These are phyloP conservation scores for thale cress (Arabidopsis thaliana) DNA, from an alignment of 345 rosid genomes.

Conservation along the genomic window TAIR10.1 NC_003074.8:6567501-6568000, in stretches of 20 bases:
- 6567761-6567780: conserved; percentile 14
- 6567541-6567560: conserved; percentile 1
- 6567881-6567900: conserved; percentile 54
- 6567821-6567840: conserved; percentile 68
- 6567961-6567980: conserved; percentile 61
- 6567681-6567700: no score
- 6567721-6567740: conserved; percentile 36
- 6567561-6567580: not conserved
- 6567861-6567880: conserved; percentile 63
- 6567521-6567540: conserved; percentile 79
- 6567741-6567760: conserved; percentile 10
- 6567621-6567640: not conserved
- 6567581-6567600: conserved; percentile 4
- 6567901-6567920: conserved; percentile 61
- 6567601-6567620: not conserved
- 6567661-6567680: not conserved
- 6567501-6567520: conserved; percentile 76
- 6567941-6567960: conserved; percentile 66
- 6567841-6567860: conserved; percentile 87
- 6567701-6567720: conserved; percentile 44
- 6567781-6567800: not conserved
- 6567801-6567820: conserved; percentile 24
- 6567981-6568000: conserved; percentile 68
- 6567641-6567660: not conserved
- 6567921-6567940: conserved; percentile 71